Conservation (phyloP, 768 basidiomycete species). For the Pholiota conissans region DNA sequence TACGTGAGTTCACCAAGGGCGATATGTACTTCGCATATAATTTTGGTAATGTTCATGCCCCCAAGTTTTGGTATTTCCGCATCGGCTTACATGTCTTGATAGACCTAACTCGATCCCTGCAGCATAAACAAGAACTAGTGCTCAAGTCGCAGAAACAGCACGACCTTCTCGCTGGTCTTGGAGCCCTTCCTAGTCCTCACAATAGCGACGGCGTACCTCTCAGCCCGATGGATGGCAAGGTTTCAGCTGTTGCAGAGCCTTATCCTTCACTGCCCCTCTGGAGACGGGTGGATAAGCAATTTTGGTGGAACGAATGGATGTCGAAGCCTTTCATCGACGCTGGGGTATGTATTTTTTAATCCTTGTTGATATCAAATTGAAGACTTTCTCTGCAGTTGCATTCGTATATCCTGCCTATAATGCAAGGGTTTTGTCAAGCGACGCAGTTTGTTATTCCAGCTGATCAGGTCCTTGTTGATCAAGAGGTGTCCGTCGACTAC, state of each 20-base stretch:
- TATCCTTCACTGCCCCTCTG: conserved; percentile 81
- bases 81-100: conserved; percentile 2
- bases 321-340: conserved; percentile 83
- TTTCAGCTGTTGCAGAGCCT: conserved; percentile 68
- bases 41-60: conserved; percentile 61
- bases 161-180: conserved; percentile 58
- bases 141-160: conserved; percentile 58
- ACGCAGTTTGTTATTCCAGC: conserved; percentile 64
- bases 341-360: conserved; percentile 53
- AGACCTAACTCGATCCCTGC: conserved; percentile 85
- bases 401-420: conserved; percentile 83
- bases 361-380: not conserved
- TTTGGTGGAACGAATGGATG: conserved; percentile 97
- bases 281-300: conserved; percentile 86
- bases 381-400: conserved; percentile 56
- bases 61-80: not conserved
- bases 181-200: conserved; percentile 43
- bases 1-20: conserved; percentile 76
- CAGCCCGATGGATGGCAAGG: conserved; percentile 29
- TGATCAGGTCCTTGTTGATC: conserved; percentile 40
- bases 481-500: conserved; percentile 68
- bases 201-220: conserved; percentile 15
- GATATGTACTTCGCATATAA: conserved; percentile 90
- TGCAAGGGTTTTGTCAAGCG: conserved; percentile 91
- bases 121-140: conserved; percentile 73